phyloP scores from a whole-genome alignment of 805 yeast genomes.

The Spathaspora hagerdaliae region DNA sequence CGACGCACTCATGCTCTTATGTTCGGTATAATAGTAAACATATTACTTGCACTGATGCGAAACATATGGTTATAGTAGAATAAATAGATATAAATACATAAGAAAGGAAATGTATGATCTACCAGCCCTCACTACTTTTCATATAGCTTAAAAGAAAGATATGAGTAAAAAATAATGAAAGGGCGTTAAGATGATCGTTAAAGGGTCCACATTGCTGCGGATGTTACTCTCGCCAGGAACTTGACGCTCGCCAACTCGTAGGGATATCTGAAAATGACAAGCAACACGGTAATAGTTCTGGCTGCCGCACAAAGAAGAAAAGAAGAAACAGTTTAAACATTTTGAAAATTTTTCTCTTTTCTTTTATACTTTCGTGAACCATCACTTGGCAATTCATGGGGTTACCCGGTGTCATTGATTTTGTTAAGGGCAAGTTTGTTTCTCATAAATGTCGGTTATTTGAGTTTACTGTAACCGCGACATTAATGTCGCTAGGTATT shows the following conservation, averaged over 20 bases:
- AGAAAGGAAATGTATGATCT: constrained; percentile 34
- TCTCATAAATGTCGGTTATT: too few species aligned
- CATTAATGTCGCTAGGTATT: too few species aligned
- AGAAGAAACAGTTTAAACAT: constrained; percentile 3
- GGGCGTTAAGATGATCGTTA: constrained; percentile 46
- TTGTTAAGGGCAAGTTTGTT: too few species aligned
- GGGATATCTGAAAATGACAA: constrained; percentile 44
- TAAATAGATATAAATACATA: not conserved
- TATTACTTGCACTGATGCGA: constrained; percentile 60
- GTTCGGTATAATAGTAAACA: constrained; percentile 67
- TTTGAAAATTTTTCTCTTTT: not conserved
- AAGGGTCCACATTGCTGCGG: constrained; percentile 21
- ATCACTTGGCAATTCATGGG: not conserved
- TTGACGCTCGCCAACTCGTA: constrained; percentile 50
- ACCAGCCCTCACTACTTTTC: constrained; percentile 43
- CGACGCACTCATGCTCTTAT: constrained; percentile 65
- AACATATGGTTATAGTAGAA: constrained; percentile 34
- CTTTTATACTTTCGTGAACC: not conserved
- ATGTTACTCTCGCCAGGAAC: constrained; percentile 45
- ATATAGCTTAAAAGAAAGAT: constrained; percentile 12
- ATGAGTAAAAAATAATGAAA: constrained; percentile 24
- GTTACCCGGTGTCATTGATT: not conserved
- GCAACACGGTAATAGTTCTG: constrained; percentile 51
- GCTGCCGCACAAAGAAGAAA: constrained; percentile 46
- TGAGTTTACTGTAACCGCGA: too few species aligned